A percentile compares a stretch with the other conserved stretches of the same genome.
phyloP scores from a whole-genome alignment of 2,329 filamentous ascomycete genomes.

The Ceratocystis alfenasii region DNA sequence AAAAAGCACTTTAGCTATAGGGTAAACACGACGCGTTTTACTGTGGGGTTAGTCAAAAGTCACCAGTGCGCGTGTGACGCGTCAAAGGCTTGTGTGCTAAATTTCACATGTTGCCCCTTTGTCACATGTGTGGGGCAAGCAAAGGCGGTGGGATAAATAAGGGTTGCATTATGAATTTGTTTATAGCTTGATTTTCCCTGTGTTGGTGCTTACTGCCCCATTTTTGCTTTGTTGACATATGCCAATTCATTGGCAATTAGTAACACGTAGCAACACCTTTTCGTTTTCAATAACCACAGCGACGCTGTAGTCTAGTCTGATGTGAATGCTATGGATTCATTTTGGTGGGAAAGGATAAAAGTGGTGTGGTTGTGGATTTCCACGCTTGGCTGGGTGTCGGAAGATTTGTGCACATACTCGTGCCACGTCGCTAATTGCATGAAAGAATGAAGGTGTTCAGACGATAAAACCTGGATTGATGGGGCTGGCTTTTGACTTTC shows the following conservation, averaged over 20 bases:
- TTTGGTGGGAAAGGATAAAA: background rate
- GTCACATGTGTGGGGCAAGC: slow-evolving; percentile 2
- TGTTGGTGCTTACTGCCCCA: background rate
- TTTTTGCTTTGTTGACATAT: background rate
- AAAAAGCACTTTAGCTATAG: slow-evolving; percentile 7
- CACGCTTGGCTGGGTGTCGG: background rate
- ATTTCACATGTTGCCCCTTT: background rate
- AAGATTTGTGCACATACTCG: slow-evolving; percentile 9
- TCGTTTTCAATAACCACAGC: background rate
- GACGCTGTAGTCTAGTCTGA: background rate
- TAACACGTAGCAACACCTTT: slow-evolving; percentile 6
- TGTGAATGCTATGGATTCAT: background rate
- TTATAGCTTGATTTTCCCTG: no score
- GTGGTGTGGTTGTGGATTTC: slow-evolving; percentile 9
- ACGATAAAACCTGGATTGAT: background rate
- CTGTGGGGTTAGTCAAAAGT: background rate
- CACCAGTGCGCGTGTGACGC: background rate
- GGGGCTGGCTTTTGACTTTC: background rate
- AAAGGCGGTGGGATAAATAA: background rate
- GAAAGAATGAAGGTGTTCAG: background rate
- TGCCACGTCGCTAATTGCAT: slow-evolving; percentile 2
- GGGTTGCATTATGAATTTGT: background rate
- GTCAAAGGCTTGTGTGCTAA: background rate
- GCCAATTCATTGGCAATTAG: background rate
- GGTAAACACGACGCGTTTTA: background rate